phyloP scores from a whole-genome alignment of 805 yeast species.

The Yamadazyma akitaensis region DNA sequence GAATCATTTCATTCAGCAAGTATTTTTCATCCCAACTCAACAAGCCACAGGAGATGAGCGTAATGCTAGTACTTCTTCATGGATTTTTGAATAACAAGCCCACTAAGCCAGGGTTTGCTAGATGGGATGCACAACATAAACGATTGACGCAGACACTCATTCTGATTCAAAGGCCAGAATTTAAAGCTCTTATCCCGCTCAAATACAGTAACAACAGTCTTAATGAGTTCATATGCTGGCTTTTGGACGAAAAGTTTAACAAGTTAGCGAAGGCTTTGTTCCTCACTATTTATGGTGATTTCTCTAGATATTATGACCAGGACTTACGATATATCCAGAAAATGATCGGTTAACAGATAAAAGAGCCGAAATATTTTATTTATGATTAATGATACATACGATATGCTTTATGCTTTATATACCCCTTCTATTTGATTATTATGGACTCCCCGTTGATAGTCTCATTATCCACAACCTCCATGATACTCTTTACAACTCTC shows the following conservation, averaged over 20 bases:
- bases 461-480: constrained; percentile 21
- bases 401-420: neutral
- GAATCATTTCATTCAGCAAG: constrained; percentile 9
- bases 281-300: constrained; percentile 9
- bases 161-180: constrained; percentile 4
- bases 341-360: neutral
- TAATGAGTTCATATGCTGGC: constrained; percentile 11
- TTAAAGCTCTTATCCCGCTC: constrained; percentile 7
- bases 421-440: constrained; percentile 1
- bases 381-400: too few species aligned
- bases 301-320: constrained; percentile 5
- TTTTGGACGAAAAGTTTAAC: constrained; percentile 1
- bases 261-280: constrained; percentile 2
- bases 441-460: constrained; percentile 27
- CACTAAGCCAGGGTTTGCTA: neutral
- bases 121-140: neutral
- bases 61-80: neutral
- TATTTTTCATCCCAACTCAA: neutral
- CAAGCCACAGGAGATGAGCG: neutral
- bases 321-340: constrained; percentile 5
- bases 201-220: constrained; percentile 8
- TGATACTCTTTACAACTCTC: constrained; percentile 25
- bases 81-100: neutral
- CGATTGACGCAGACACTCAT: constrained; percentile 1
- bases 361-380: too few species aligned